Evolutionary conservation across 129 eudicot genomes (phyloP), one percentile per base, ranked within the genome.

Genomic region (Chrysanthemum seticuspe): DNA sequence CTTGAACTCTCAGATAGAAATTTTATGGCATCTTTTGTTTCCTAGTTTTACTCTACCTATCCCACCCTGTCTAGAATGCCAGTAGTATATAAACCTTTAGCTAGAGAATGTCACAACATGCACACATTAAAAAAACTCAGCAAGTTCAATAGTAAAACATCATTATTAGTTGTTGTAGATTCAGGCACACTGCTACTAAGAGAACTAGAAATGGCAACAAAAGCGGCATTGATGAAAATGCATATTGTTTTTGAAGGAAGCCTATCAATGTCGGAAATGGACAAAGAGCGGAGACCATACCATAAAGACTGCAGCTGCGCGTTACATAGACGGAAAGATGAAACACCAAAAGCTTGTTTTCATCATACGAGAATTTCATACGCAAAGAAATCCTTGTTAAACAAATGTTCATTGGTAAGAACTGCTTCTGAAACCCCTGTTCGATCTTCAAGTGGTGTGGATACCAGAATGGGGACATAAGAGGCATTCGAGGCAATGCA

Each of bases 341-440:
- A 70, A 55, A 31, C 18, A 13, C 74, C 36, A 10, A 70, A 15
- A 31, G 18, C 18, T n/a, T 54, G 53, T 55, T 70, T 56, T 21
- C 74, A 70, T 40, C 48, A 70, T 14, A 70, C n/a, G 31, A 77
- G 15, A 56, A 69, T 84, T 73, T 72, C 85, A 15, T 80, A 73
- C 67, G 36, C 76, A 15, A 77, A 59, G 71, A 77, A 60, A 60
- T 31, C 66, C 16, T 40, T 47, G 2, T 40, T 75, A 59, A 58
- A 74, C 55, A 70, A 44, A 12, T 53, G 31, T 51, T 73, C 81
- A 15, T 11, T 80, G 13, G 49, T 73, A 2, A 18, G 52, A 18
- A 21, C 78, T 3, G n/a, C 50, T 58, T 62, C 68, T 76, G 57
- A 13, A 40, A 62, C 53, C 68, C 36, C 21, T 1, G 13, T 13